Conservation (phyloP, 2,329 filamentous ascomycete genomes). For the Pestalotiopsis sp. region DNA sequence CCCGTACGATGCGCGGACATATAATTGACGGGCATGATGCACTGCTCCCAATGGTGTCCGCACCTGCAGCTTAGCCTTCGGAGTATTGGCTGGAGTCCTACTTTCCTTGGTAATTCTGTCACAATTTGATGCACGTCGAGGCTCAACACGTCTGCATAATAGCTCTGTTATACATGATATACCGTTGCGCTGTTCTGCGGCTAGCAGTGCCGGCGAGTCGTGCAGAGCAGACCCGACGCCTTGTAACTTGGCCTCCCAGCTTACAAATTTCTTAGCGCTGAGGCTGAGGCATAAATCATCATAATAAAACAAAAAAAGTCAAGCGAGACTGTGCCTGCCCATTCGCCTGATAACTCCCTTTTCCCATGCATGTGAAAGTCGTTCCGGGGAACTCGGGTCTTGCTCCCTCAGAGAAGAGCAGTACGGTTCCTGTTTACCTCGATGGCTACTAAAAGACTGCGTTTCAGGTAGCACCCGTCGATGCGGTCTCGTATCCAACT, state of each 20-base stretch:
- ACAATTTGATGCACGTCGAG: slow-evolving; percentile 6
- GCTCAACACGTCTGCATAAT: slow-evolving; percentile 7
- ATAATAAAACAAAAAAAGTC: background rate
- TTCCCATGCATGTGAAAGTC: slow-evolving; percentile 3
- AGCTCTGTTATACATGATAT: slow-evolving; percentile 11
- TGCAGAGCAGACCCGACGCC: slow-evolving; percentile 1
- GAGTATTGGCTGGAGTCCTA: slow-evolving; percentile 8
- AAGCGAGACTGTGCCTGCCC: background rate
- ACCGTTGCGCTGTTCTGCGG: slow-evolving; percentile 2
- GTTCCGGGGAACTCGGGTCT: slow-evolving; percentile 3
- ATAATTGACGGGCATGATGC: background rate
- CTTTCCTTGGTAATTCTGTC: background rate
- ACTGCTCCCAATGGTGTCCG: background rate
- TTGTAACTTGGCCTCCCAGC: background rate
- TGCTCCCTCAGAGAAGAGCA: background rate
- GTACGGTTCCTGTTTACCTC: background rate
- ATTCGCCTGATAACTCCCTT: background rate
- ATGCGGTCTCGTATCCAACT: background rate
- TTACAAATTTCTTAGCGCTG: background rate
- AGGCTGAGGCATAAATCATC: background rate
- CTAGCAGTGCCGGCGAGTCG: slow-evolving; percentile 6
- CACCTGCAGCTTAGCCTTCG: slow-evolving; percentile 7
- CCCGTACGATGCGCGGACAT: background rate
- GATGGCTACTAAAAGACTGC: background rate
- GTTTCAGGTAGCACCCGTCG: background rate